A percentile compares a stretch with the other conserved stretches of the same genome.
Evolutionary conservation across 441 rosid species (phyloP).

Genomic region (Gossypium davidsonii): DNA sequence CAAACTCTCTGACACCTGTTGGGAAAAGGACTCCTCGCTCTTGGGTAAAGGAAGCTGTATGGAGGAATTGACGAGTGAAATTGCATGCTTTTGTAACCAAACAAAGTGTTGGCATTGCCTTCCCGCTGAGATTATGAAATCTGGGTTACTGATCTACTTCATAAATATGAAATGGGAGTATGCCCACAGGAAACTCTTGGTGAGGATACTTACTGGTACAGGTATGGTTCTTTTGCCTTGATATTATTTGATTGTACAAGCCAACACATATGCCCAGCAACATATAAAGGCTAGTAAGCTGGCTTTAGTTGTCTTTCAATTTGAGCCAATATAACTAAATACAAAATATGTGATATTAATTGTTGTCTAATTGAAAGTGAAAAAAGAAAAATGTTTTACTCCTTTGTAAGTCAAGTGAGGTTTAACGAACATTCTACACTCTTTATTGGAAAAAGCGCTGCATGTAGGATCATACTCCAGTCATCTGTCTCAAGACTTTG

Average conservation of each 20-base stretch:
- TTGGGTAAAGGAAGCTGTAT: slow-evolving; percentile 26
- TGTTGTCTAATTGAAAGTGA: not conserved
- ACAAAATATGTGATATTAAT: slow-evolving; percentile 1
- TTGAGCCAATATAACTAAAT: not conserved
- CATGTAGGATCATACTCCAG: slow-evolving; percentile 1
- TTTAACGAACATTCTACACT: not conserved
- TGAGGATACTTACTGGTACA: slow-evolving; percentile 47
- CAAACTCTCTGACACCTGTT: slow-evolving; percentile 19
- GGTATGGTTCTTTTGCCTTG: slow-evolving; percentile 44
- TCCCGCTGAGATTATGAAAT: slow-evolving; percentile 35
- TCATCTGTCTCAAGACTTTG: not conserved
- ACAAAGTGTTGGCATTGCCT: slow-evolving; percentile 60
- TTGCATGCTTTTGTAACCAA: slow-evolving; percentile 50
- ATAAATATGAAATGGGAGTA: slow-evolving; percentile 64
- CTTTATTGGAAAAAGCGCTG: not conserved
- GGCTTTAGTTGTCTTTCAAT: not conserved
- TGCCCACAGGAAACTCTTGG: slow-evolving; percentile 48
- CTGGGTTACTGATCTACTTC: slow-evolving; percentile 43
- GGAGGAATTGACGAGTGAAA: slow-evolving; percentile 24
- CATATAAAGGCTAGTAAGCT: slow-evolving; percentile 1
- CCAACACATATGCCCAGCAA: not conserved
- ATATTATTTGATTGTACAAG: slow-evolving; percentile 8
- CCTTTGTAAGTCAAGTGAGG: not conserved
- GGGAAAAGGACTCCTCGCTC: slow-evolving; percentile 20
- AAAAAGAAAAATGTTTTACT: not conserved